Base-by-base conservation (phyloP, 441 rosid species). In the Populus hybrid region DNA sequence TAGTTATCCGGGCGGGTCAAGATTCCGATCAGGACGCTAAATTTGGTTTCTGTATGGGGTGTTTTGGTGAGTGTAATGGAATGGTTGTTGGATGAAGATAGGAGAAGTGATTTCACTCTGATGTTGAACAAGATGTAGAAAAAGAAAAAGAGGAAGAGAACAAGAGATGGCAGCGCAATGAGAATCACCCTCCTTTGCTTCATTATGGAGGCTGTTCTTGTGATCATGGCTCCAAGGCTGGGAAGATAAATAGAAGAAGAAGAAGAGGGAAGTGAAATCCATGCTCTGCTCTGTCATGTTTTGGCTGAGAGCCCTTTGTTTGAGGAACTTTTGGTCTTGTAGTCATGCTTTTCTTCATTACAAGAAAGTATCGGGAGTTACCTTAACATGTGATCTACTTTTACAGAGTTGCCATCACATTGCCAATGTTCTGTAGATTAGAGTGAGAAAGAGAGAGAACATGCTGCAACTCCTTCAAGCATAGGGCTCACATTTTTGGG, bases 11-110 rank as follows among this genome's bases (percentile, higher is more conserved):
- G 79, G 4, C 36, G 79, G 6, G 83, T 86, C 70, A 88, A 67
- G 74, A 85, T 79, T n/a, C 89, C 85, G 7, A 86, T 79, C 34
- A 86, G 36, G 80, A 88, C 42, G 86, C 79, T 82, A 36, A 84
- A 84, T 35, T 19, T 76, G 74, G 78, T 3, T 42, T 63, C 32
- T 2, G 30, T 7, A 12, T 5, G 10, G 5, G 65, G 46, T 9
- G 50, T 23, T 34, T 16, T 28, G 36, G 16, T 38, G 14, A 28
- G 35, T 26, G 46, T 2, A 18, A 7, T 9, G 42, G 40, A 40
- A 75, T 24, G 32, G 42, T 16, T 11, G 14, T 21, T 57, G 35
- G 84, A 70, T 30, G 81, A 77, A 38, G 73, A 46, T 1, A 21
- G 30, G n/a, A 46, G 11, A 6, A 71, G 74, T 16, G 78, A 66